Evolutionary conservation across 2,329 filamentous ascomycete genomes (phyloP).

Genomic region (Neofusicoccum cordaticola): DNA sequence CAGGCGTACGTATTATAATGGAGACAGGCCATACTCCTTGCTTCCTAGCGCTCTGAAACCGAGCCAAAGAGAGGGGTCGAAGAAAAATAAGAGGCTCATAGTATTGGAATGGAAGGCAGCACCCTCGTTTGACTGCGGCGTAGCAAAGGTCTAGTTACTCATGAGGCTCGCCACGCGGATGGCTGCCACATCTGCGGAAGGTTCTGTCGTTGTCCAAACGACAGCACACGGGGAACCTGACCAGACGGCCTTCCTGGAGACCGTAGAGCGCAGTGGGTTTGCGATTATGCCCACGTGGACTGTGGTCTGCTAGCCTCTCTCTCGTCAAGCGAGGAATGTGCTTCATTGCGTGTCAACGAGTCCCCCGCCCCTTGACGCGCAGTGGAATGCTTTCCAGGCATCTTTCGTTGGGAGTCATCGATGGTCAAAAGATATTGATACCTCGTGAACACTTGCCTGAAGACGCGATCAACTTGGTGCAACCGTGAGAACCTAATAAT

Average conservation of each 20-base stretch:
- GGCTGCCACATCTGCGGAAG: not conserved
- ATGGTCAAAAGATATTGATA: not conserved
- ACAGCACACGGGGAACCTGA: not conserved
- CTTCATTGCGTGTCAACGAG: not conserved
- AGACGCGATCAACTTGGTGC: too few species aligned
- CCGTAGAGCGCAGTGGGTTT: not conserved
- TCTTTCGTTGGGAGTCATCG: not conserved
- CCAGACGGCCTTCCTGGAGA: not conserved
- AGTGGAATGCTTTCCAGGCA: not conserved
- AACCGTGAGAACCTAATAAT: too few species aligned
- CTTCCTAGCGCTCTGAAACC: not conserved
- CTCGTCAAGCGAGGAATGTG: slow-evolving; percentile 3
- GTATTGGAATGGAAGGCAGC: not conserved
- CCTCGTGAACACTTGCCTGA: too few species aligned
- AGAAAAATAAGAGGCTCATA: not conserved
- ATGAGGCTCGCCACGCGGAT: not conserved
- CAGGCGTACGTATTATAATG: not conserved
- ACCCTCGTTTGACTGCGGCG: not conserved
- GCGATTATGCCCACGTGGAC: not conserved
- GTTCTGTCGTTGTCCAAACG: not conserved
- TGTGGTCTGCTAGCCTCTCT: not conserved
- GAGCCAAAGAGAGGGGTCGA: not conserved
- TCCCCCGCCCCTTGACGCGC: not conserved
- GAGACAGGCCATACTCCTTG: slow-evolving; percentile 1
- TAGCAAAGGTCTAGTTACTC: not conserved